Percentiles rank a stretch among this genome's conserved stretches.
phyloP scores from a whole-genome alignment of 1,284 basidiomycete genomes.

The Papiliotrema nemorosa region DNA sequence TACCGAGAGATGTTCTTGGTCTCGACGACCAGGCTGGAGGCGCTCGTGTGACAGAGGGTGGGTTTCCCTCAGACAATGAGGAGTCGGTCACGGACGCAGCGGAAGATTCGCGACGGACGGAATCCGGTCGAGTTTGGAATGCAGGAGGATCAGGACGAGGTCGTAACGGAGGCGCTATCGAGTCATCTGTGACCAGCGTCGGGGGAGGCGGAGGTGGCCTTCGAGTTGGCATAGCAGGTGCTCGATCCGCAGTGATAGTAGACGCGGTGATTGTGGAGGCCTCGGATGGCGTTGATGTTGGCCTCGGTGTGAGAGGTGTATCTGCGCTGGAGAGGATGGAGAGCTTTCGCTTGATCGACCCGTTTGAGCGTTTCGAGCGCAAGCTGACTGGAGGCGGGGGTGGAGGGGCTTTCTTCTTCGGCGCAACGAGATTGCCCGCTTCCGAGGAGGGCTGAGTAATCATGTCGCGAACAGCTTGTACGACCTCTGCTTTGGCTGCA shows the following conservation, averaged over 20 bases:
- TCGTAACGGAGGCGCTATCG: not conserved
- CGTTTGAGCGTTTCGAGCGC: not conserved
- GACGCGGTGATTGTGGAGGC: no score
- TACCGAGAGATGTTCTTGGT: conserved; percentile 1
- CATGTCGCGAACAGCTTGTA: conserved; percentile 7
- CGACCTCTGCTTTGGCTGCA: conserved; percentile 10
- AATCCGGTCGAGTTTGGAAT: conserved; percentile 11
- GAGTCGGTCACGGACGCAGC: conserved; percentile 5
- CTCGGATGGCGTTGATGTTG: no score
- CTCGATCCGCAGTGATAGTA: not conserved
- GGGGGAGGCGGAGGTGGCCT: conserved; percentile 23
- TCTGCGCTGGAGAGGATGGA: conserved; percentile 18
- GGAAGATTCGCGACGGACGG: not conserved
- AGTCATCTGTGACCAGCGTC: not conserved
- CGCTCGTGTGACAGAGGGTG: not conserved
- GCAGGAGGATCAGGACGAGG: conserved; percentile 7
- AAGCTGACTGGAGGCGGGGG: conserved; percentile 14
- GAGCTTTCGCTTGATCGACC: conserved; percentile 6
- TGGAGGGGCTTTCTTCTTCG: conserved; percentile 16
- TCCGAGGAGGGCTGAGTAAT: not conserved
- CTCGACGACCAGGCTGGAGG: not conserved
- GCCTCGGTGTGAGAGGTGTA: conserved; percentile 21
- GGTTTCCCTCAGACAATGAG: conserved; percentile 2
- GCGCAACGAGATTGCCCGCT: not conserved
- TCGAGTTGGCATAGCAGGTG: conserved; percentile 16